phyloP scores from a whole-genome alignment of 768 basidiomycete species.

The Phanerodontia chrysosporium region DNA sequence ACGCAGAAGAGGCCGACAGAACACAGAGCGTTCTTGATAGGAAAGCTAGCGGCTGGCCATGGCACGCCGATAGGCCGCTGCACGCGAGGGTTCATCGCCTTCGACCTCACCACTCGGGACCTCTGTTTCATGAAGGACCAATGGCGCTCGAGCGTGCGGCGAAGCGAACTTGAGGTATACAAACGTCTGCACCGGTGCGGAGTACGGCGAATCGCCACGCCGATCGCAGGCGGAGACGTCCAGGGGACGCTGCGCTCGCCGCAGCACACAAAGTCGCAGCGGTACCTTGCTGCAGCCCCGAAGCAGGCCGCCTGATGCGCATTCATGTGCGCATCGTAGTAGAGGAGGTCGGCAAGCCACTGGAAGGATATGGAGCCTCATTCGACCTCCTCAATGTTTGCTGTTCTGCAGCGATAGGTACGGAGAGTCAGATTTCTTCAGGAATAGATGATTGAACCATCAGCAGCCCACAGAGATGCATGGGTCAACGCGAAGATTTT shows the following conservation, averaged over 20 bases:
- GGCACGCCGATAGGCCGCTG: conserved; percentile 17
- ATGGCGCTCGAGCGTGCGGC: neutral
- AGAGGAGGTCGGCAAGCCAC: neutral
- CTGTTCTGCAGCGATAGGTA: neutral
- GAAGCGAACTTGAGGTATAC: neutral
- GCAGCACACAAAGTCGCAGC: neutral
- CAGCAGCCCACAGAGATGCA: neutral
- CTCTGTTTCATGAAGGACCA: conserved; percentile 1
- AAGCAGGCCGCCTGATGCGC: neutral
- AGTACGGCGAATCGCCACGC: neutral
- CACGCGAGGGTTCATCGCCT: conserved; percentile 19
- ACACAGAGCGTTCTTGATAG: conserved; percentile 10
- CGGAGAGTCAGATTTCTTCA: neutral
- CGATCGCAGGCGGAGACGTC: conserved; percentile 2
- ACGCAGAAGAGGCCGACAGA: too few relatives aligned
- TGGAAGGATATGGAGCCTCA: neutral
- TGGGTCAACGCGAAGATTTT: neutral
- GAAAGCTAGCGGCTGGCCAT: neutral
- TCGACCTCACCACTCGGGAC: conserved; percentile 15
- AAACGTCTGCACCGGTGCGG: neutral
- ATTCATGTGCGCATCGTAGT: neutral
- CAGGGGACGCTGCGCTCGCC: neutral
- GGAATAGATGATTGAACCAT: neutral
- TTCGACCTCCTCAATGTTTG: neutral
- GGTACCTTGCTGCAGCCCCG: neutral